A percentile compares a stretch with the other conserved stretches of the same genome.
phyloP scores from a whole-genome alignment of 78 protist species.

The Ministeria vibrans region DNA sequence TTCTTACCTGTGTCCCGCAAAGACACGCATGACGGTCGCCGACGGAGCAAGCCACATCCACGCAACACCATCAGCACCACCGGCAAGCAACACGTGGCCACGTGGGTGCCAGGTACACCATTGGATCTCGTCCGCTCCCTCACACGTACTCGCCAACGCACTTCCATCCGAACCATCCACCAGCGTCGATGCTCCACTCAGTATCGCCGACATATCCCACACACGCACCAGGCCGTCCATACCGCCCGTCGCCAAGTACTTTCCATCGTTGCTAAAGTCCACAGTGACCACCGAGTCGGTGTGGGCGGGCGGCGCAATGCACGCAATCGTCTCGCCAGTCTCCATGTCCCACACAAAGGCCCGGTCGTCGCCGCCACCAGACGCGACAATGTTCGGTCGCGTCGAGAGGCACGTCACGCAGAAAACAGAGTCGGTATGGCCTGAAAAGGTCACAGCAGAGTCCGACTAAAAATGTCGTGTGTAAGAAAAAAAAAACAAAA shows the following conservation, averaged over 20 bases:
- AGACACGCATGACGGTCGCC: neutral
- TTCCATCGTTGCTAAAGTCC: slow-evolving; percentile 11
- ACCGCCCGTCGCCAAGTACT: slow-evolving; percentile 12
- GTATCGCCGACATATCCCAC: slow-evolving; percentile 3
- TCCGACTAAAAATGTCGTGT: too few species aligned
- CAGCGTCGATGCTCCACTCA: too few species aligned
- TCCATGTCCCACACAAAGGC: slow-evolving; percentile 11
- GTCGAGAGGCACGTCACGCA: too few species aligned
- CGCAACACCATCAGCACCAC: neutral
- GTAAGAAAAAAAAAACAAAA: too few species aligned
- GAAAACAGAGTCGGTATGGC: too few species aligned
- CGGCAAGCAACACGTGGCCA: neutral
- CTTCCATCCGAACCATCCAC: too few species aligned
- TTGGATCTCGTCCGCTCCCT: neutral
- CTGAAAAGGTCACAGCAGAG: too few species aligned
- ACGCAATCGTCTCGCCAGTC: neutral
- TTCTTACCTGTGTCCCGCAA: slow-evolving; percentile 1
- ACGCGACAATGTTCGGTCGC: too few species aligned
- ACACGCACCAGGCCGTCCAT: slow-evolving; percentile 31
- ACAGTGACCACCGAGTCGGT: slow-evolving; percentile 1
- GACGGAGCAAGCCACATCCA: neutral
- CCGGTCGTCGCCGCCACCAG: slow-evolving; percentile 25
- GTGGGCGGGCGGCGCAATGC: neutral
- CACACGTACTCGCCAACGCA: neutral
- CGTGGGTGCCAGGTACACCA: neutral